phyloP scores from a whole-genome alignment of 169 alveolate species.

The Plasmodium chabaudi region DNA sequence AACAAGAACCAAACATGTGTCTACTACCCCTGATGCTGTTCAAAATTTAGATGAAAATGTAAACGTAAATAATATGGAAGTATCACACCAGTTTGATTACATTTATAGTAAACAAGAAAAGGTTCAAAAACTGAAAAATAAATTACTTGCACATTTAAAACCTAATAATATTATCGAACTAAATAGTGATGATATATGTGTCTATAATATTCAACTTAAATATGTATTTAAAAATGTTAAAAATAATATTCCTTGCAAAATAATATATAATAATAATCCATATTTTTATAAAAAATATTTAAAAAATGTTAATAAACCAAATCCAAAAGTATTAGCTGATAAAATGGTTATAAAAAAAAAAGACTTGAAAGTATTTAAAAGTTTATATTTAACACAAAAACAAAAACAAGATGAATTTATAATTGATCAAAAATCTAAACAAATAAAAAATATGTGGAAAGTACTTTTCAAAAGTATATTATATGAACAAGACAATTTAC shows the following conservation, averaged over 20 bases:
- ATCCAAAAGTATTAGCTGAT: conserved; percentile 10
- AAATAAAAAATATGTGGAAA: conserved; percentile 73
- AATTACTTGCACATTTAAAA: conserved; percentile 49
- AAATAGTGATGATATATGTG: conserved; percentile 45
- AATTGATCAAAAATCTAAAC: conserved; percentile 44
- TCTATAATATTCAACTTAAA: conserved; percentile 36
- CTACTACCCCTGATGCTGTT: background rate
- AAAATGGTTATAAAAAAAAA: conserved; percentile 55
- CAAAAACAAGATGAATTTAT: conserved; percentile 45
- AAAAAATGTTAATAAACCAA: conserved; percentile 22
- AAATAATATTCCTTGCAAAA: conserved; percentile 50
- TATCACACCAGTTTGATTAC: conserved; percentile 26
- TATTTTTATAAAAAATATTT: conserved; percentile 50
- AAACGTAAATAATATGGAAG: background rate
- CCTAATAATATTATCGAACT: conserved; percentile 47
- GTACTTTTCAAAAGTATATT: conserved; percentile 57
- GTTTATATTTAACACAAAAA: conserved; percentile 55
- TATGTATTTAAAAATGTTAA: conserved; percentile 23
- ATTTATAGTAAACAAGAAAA: conserved; percentile 37
- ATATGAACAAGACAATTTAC: conserved; percentile 40
- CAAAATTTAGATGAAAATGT: background rate
- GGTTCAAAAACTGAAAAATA: conserved; percentile 16
- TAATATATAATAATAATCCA: conserved; percentile 38
- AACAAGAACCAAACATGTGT: background rate
- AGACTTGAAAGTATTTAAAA: conserved; percentile 18